Evolutionary conservation across 1,284 basidiomycete genomes (phyloP).

Genomic region (Trichosporon inkin): DNA sequence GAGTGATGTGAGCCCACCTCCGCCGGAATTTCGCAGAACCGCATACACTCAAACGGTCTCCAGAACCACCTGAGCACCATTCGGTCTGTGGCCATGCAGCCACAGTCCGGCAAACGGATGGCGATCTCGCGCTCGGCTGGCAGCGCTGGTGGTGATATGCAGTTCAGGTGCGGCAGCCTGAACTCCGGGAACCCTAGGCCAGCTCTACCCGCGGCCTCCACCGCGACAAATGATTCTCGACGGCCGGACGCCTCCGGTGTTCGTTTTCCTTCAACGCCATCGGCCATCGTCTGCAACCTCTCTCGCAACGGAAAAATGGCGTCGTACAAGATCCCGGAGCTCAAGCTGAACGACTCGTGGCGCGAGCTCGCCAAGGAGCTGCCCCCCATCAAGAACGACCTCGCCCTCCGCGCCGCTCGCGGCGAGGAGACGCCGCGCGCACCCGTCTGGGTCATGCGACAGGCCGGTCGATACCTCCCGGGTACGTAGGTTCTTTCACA

Average conservation of each 20-base stretch:
- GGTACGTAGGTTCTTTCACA: constrained; percentile 59
- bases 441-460: constrained; percentile 98
- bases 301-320: constrained; percentile 15
- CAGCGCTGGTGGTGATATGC: neutral
- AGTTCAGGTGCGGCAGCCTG: neutral
- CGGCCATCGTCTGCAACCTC: neutral
- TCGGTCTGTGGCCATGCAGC: too few relatives aligned
- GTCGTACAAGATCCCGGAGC: constrained; percentile 28
- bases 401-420: constrained; percentile 80
- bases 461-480: constrained; percentile 92
- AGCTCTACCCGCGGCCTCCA: constrained; percentile 5
- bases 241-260: neutral
- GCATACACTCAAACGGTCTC: too few relatives aligned
- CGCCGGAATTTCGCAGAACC: too few relatives aligned
- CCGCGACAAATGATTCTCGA: neutral
- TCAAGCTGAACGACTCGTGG: constrained; percentile 32
- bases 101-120: too few relatives aligned
- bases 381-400: constrained; percentile 79
- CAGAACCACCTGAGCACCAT: too few relatives aligned
- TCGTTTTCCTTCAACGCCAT: neutral
- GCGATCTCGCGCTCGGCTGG: neutral
- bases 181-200: constrained; percentile 2
- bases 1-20: too few relatives aligned
- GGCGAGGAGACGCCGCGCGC: constrained; percentile 85
- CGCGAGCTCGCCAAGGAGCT: constrained; percentile 28